A percentile compares a stretch with the other conserved stretches of the same genome.
Conservation (phyloP, 306 rosid species). For the Lotus japonicus region DNA sequence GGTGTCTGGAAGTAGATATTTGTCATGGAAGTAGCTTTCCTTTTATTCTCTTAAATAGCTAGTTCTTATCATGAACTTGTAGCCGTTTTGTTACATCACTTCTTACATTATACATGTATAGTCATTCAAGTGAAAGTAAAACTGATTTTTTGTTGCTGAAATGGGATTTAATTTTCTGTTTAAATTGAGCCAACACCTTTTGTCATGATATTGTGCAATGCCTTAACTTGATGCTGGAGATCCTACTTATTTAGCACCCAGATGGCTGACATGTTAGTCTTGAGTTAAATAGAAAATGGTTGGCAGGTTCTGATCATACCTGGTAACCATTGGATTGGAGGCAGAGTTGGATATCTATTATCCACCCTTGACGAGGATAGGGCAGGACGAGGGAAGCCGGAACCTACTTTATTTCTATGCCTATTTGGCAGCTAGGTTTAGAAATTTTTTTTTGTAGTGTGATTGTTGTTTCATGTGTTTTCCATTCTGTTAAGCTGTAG, state of each 20-base stretch:
- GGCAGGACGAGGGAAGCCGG: too few species aligned
- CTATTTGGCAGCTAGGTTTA: neutral
- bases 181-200: neutral
- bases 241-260: constrained; percentile 2
- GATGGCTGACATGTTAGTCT: neutral
- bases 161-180: neutral
- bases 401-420: neutral
- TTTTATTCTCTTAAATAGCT: neutral
- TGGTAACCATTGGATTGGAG: neutral
- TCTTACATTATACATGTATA: neutral
- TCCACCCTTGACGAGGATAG: too few species aligned
- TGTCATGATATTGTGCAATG: neutral
- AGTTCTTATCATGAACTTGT: neutral
- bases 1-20: neutral
- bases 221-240: neutral
- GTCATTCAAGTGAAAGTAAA: neutral
- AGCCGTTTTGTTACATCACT: neutral
- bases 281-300: neutral
- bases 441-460: neutral
- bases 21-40: neutral
- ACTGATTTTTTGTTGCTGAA: neutral
- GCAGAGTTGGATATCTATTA: too few species aligned
- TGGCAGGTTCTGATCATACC: neutral
- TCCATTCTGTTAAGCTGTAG: too few species aligned
- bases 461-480: too few species aligned